Percentiles rank a stretch among this genome's conserved stretches.
Evolutionary conservation across 768 basidiomycete genomes (phyloP).

Genomic region (Auriculariales sp.): DNA sequence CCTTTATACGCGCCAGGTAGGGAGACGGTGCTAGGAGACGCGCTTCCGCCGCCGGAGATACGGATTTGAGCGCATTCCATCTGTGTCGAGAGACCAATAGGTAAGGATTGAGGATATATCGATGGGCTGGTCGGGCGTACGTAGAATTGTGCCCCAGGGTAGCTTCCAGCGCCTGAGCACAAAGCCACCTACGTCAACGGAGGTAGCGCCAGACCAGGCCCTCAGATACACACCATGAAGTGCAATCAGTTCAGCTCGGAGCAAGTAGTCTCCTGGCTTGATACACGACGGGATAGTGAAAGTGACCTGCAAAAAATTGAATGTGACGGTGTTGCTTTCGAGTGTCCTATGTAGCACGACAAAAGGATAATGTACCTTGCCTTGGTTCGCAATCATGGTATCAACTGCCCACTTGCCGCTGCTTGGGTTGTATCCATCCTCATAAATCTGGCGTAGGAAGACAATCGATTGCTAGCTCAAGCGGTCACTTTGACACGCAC

Average conservation of each 20-base stretch:
- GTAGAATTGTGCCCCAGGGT: constrained; percentile 46
- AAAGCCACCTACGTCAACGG: no score
- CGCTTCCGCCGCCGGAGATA: constrained; percentile 20
- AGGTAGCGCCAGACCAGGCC: no score
- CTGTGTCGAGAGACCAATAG: constrained; percentile 3
- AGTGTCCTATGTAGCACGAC: no score
- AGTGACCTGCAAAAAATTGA: no score
- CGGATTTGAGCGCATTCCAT: constrained; percentile 25
- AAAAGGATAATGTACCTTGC: no score
- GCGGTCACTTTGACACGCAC: not conserved
- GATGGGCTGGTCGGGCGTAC: constrained; percentile 15
- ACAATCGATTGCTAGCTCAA: not conserved
- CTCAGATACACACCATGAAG: constrained; percentile 29
- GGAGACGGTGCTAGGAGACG: constrained; percentile 7
- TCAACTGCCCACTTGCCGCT: constrained; percentile 32
- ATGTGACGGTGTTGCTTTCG: no score
- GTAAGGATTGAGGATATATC: not conserved
- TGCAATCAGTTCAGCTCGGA: constrained; percentile 33
- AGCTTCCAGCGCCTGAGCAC: no score
- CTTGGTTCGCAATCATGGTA: constrained; percentile 30
- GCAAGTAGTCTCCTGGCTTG: constrained; percentile 27
- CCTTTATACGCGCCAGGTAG: constrained; percentile 13
- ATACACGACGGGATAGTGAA: constrained; percentile 35
- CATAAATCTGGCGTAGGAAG: constrained; percentile 19
- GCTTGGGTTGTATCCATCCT: constrained; percentile 13